A percentile compares a stretch with the other conserved stretches of the same genome.
These are phyloP conservation scores for Huiozyma naganishii DNA, from an alignment of 805 yeast species.

Conservation along the genomic window DNA sequence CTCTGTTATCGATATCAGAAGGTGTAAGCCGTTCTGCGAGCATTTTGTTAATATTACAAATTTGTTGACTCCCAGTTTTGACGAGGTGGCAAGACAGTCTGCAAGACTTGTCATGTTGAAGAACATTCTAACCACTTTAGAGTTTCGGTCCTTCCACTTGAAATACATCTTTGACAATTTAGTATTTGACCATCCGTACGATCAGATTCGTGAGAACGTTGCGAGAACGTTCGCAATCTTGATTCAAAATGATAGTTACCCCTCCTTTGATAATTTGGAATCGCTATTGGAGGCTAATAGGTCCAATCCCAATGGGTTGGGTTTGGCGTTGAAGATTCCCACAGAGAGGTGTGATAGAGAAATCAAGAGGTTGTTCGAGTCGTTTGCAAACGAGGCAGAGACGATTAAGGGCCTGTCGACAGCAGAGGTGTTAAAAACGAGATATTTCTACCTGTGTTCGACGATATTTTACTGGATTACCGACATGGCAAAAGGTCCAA, in stretches of 20 bases:
- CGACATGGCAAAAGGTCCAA: constrained; percentile 42
- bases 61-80: constrained; percentile 36
- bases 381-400: constrained; percentile 33
- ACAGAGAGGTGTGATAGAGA: constrained; percentile 22
- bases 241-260: constrained; percentile 19
- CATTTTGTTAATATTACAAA: constrained; percentile 36
- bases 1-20: constrained; percentile 51
- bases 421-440: constrained; percentile 48
- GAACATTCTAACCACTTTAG: constrained; percentile 37
- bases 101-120: constrained; percentile 44
- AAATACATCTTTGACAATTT: constrained; percentile 34
- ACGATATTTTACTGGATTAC: constrained; percentile 54
- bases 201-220: constrained; percentile 56
- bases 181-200: constrained; percentile 52
- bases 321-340: constrained; percentile 27
- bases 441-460: constrained; percentile 52
- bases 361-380: constrained; percentile 35
- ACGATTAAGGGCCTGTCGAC: constrained; percentile 30
- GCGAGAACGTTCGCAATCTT: constrained; percentile 42
- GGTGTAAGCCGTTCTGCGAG: constrained; percentile 44
- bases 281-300: constrained; percentile 8
- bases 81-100: constrained; percentile 55
- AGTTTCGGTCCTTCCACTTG: constrained; percentile 47
- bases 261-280: constrained; percentile 10
- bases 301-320: constrained; percentile 24